Percentiles rank a stretch among this genome's conserved stretches.
phyloP scores from a whole-genome alignment of 441 rosid species.

The Croton laevigatus region DNA sequence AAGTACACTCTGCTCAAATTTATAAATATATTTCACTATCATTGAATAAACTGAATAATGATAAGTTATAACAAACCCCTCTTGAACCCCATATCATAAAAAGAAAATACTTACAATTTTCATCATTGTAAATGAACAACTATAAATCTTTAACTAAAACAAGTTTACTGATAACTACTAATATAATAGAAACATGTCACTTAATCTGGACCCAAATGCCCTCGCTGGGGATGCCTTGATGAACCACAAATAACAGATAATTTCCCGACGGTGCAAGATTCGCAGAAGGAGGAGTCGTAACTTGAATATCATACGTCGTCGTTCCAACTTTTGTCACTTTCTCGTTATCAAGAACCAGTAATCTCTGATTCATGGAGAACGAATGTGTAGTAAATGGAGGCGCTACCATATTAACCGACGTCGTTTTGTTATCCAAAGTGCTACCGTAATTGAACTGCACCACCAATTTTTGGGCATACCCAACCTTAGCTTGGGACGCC shows the following conservation, averaged over 20 bases:
- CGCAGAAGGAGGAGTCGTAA: constrained; percentile 44
- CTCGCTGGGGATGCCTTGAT: constrained; percentile 58
- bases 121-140: neutral
- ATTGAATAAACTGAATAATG: neutral
- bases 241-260: constrained; percentile 72
- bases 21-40: neutral
- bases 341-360: constrained; percentile 51
- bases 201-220: constrained; percentile 65
- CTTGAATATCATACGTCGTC: constrained; percentile 29
- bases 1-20: no score
- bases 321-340: constrained; percentile 20
- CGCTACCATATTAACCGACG: constrained; percentile 51
- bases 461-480: constrained; percentile 33
- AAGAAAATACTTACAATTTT: neutral
- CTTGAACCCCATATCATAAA: no score
- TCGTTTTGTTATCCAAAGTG: constrained; percentile 18
- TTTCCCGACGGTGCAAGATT: constrained; percentile 77
- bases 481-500: constrained; percentile 28
- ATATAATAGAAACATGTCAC: constrained; percentile 21
- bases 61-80: no score
- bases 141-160: neutral
- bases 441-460: constrained; percentile 42
- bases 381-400: constrained; percentile 82
- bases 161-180: neutral
- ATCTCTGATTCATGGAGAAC: constrained; percentile 74